Evolutionary conservation across 2,329 filamentous ascomycete genomes (phyloP).

Genomic region (Microsporum ferrugineum): DNA sequence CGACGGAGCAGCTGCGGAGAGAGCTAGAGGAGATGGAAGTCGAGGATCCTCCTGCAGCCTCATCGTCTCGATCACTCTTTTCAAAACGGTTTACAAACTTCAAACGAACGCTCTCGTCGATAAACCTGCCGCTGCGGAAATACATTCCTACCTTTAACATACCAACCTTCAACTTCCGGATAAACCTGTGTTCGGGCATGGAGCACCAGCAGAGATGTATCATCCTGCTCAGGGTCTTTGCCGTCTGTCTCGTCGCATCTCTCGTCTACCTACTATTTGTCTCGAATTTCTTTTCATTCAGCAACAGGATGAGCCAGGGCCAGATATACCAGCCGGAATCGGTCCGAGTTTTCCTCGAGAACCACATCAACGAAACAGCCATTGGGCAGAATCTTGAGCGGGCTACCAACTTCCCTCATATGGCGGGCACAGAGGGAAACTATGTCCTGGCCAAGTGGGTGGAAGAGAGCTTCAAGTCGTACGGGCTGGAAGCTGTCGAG

Average conservation of each 20-base stretch:
- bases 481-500: conserved; percentile 61
- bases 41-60: conserved; percentile 48
- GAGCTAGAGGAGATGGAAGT: conserved; percentile 87
- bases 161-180: conserved; percentile 27
- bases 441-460: conserved; percentile 77
- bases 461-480: conserved; percentile 60
- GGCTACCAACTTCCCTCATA: conserved; percentile 73
- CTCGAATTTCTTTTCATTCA: conserved; percentile 65
- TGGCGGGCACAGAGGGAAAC: conserved; percentile 90
- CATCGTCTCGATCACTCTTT: conserved; percentile 30
- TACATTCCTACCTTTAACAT: conserved; percentile 32
- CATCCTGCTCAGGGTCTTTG: conserved; percentile 61
- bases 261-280: conserved; percentile 78
- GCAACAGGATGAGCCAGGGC: conserved; percentile 51
- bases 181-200: conserved; percentile 25
- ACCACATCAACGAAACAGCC: conserved; percentile 55
- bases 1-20: conserved; percentile 56
- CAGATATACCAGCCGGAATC: conserved; percentile 75
- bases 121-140: conserved; percentile 42
- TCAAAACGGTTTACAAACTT: conserved; percentile 48
- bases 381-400: conserved; percentile 65
- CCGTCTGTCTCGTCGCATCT: conserved; percentile 60
- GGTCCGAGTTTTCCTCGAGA: conserved; percentile 63
- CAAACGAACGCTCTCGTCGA: conserved; percentile 46
- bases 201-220: conserved; percentile 47